Evolutionary conservation across 129 eudicot species (phyloP), one percentile per base, ranked within the genome.

Genomic region (Chrysanthemum seticuspe): DNA sequence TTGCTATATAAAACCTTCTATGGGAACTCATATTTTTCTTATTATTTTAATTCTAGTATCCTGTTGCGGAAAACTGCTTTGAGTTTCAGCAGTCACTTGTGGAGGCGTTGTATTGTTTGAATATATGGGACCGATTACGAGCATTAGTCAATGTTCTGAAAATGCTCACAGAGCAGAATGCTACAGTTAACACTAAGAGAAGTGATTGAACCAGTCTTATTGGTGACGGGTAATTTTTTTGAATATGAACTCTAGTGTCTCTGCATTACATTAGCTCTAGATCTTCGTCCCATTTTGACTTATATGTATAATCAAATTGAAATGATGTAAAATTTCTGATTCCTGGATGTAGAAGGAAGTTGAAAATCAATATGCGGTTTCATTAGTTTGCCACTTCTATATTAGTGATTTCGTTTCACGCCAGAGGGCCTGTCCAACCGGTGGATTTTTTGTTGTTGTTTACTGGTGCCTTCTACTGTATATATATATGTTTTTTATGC

Each of bases 31-130:
- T 13, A 50, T n/a, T 0, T 19, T 44, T n/a, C 21, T 6, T 40
- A 7, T 2, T 34, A 31, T 57, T 27, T n/a, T 25, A 11, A 73
- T 25, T 78, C 18, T 71, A 94, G 99, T 94, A 94, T 71, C 99
- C 99, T 59, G 86, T 90, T 61, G 87, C 97, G 14, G 99, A 83
- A 62, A 88, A 86, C 45, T 95, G 87, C 16, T 94, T 94, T 9
- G 93, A 86, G 79, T 90, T 94, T 67, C 99, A 90, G 63, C 80
- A 88, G 70, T 90, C 97, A 3, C 91, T 94, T 13, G 96, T 94
- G 18, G 96, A 90, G 80, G 82, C 87, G 25, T 75, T 94, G 40
- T 94, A 94, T 36, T 97, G 97, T 29, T 70, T 94, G 77, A 86
- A 90, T 67, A 74, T 90, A 14, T 88, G 96, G 99, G 99, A 94